A percentile compares a stretch with the other conserved stretches of the same genome.
Evolutionary conservation across 2,329 filamentous ascomycete genomes (phyloP).

Genomic region (Venturia nashicola): DNA sequence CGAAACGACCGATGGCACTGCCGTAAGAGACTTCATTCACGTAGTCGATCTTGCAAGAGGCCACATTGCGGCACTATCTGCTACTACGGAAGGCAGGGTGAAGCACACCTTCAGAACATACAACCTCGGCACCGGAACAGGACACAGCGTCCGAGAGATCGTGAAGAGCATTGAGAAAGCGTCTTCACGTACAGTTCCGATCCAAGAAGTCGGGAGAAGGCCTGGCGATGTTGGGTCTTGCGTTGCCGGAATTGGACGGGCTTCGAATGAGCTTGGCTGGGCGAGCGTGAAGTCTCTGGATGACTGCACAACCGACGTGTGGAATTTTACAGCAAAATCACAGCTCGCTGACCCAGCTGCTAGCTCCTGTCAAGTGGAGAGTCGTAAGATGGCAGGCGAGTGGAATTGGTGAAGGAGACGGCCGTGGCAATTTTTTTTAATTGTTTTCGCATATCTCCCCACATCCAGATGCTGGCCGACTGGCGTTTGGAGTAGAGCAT

Average conservation of each 20-base stretch:
- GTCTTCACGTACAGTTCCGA: conserved; percentile 23
- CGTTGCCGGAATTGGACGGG: conserved; percentile 27
- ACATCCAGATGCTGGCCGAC: not conserved
- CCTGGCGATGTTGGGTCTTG: conserved; percentile 30
- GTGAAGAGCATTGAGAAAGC: conserved; percentile 27
- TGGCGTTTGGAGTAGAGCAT: not conserved
- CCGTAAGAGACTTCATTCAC: conserved; percentile 56
- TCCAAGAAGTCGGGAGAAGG: conserved; percentile 23
- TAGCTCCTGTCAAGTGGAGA: not conserved
- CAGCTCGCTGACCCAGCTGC: not conserved
- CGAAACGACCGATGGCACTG: conserved; percentile 52
- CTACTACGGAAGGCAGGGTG: conserved; percentile 21
- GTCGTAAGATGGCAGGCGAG: not conserved
- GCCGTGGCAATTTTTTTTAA: not conserved
- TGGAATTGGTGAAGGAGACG: not conserved
- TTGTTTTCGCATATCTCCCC: not conserved
- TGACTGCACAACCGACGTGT: conserved; percentile 26
- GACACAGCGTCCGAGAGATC: conserved; percentile 31
- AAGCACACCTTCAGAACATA: conserved; percentile 25
- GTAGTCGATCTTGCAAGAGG: conserved; percentile 52
- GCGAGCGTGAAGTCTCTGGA: conserved; percentile 23
- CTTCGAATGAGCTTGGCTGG: conserved; percentile 28
- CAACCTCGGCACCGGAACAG: conserved; percentile 30
- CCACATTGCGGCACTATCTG: conserved; percentile 47
- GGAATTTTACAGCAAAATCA: conserved; percentile 22